A percentile compares a stretch with the other conserved stretches of the same genome.
phyloP scores from a whole-genome alignment of 176 grass and related monocot species.

The Cymbopogon citratus region DNA sequence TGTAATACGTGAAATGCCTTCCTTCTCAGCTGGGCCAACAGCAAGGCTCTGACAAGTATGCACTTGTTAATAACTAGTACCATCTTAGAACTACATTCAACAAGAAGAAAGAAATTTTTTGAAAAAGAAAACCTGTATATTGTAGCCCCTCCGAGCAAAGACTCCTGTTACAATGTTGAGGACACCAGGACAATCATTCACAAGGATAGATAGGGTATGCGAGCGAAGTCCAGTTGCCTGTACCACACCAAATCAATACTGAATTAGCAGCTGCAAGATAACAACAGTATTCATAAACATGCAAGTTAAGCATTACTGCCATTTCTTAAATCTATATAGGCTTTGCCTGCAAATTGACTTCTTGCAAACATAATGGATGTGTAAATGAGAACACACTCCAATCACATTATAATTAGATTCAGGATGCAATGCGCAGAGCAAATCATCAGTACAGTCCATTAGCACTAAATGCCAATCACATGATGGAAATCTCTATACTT shows the following conservation, averaged over 20 bases:
- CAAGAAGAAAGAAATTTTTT: neutral
- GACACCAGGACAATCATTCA: conserved; percentile 85
- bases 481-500: conserved; percentile 37
- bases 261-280: conserved; percentile 18
- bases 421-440: neutral
- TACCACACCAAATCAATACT: conserved; percentile 24
- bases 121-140: conserved; percentile 74
- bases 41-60: conserved; percentile 68
- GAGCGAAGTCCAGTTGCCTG: conserved; percentile 73
- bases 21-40: conserved; percentile 76
- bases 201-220: conserved; percentile 91
- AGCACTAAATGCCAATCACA: neutral
- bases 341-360: conserved; percentile 2
- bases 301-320: neutral
- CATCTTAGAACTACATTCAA: neutral
- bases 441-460: neutral
- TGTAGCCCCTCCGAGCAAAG: conserved; percentile 95
- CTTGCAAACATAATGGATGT: conserved; percentile 14
- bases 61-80: conserved; percentile 9
- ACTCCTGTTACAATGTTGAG: conserved; percentile 94
- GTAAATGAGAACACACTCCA: conserved; percentile 1
- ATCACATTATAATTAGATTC: neutral
- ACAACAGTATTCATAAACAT: neutral
- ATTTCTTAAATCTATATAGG: conserved; percentile 1
- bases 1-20: conserved; percentile 82